A percentile compares a stretch with the other conserved stretches of the same genome.
phyloP scores from a whole-genome alignment of 176 grass and related monocot genomes.

The Paspalum notatum region DNA sequence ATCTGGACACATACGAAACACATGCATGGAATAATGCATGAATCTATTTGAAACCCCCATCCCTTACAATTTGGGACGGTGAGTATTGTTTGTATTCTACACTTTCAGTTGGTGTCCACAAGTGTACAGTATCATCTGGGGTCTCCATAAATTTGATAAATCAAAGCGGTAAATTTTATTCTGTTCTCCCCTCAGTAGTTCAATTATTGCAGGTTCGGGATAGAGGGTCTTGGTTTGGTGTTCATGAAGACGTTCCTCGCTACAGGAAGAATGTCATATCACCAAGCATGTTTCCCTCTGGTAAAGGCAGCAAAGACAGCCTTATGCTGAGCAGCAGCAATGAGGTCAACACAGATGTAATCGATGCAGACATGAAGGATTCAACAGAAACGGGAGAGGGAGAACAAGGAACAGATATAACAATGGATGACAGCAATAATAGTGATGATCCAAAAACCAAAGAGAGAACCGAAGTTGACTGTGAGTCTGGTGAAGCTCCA shows the following conservation, averaged over 20 bases:
- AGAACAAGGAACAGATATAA: slow-evolving; percentile 39
- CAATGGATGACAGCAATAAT: background rate
- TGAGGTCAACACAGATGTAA: slow-evolving; percentile 40
- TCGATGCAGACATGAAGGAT: slow-evolving; percentile 44
- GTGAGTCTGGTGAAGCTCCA: slow-evolving; percentile 34
- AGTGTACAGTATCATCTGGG: background rate
- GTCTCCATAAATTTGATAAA: slow-evolving; percentile 22
- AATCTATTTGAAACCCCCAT: too few species aligned
- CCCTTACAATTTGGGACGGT: too few species aligned
- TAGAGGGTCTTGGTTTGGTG: slow-evolving; percentile 84
- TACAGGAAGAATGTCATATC: slow-evolving; percentile 70
- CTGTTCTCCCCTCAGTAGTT: slow-evolving; percentile 12
- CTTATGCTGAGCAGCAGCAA: slow-evolving; percentile 11
- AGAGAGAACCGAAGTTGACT: slow-evolving; percentile 34
- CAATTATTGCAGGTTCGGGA: slow-evolving; percentile 68
- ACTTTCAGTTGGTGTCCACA: slow-evolving; percentile 4
- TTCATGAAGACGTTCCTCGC: slow-evolving; percentile 75
- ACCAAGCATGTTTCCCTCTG: slow-evolving; percentile 97
- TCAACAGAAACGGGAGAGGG: slow-evolving; percentile 19
- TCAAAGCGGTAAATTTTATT: background rate
- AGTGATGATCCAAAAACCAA: background rate
- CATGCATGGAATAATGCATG: too few species aligned
- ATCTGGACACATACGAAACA: too few species aligned
- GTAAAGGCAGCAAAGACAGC: slow-evolving; percentile 55
- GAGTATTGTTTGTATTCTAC: slow-evolving; percentile 2